phyloP scores from a whole-genome alignment of 257 asterid species.

The Rhazya stricta region DNA sequence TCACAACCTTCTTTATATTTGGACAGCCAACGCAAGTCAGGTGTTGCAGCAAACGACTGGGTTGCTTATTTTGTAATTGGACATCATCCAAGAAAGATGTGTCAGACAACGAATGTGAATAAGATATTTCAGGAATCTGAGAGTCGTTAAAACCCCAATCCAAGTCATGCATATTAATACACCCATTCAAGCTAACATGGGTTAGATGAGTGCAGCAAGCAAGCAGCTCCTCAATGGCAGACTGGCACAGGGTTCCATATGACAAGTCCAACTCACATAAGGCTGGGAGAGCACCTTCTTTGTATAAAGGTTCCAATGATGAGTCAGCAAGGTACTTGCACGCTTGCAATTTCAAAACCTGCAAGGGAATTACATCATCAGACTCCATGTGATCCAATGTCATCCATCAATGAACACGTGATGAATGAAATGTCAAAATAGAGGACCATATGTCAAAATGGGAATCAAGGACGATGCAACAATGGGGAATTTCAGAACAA shows the following conservation, averaged over 20 bases:
- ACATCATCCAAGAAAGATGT: conserved; percentile 7
- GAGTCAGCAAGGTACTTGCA: conserved; percentile 87
- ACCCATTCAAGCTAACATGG: conserved; percentile 92
- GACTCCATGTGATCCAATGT: background rate
- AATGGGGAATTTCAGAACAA: background rate
- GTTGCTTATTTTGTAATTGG: conserved; percentile 28
- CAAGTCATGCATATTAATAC: conserved; percentile 88
- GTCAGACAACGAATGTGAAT: conserved; percentile 15
- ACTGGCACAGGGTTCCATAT: conserved; percentile 84
- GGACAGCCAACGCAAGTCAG: conserved; percentile 97
- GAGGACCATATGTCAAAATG: background rate
- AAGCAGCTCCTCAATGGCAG: conserved; percentile 88
- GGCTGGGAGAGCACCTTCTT: conserved; percentile 79
- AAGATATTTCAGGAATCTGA: conserved; percentile 26
- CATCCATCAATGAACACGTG: background rate
- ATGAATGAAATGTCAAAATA: background rate
- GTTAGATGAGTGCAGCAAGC: conserved; percentile 82
- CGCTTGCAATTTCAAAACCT: conserved; percentile 99
- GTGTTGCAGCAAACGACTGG: conserved; percentile 62
- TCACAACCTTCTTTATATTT: conserved; percentile 79
- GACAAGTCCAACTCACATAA: conserved; percentile 87
- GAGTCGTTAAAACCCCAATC: conserved; percentile 61
- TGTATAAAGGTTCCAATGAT: conserved; percentile 87
- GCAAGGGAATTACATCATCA: background rate
- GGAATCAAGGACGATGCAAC: background rate